A percentile compares a stretch with the other conserved stretches of the same genome.
Conservation (phyloP, 2,329 filamentous ascomycete genomes). For the Alternaria arbusti region DNA sequence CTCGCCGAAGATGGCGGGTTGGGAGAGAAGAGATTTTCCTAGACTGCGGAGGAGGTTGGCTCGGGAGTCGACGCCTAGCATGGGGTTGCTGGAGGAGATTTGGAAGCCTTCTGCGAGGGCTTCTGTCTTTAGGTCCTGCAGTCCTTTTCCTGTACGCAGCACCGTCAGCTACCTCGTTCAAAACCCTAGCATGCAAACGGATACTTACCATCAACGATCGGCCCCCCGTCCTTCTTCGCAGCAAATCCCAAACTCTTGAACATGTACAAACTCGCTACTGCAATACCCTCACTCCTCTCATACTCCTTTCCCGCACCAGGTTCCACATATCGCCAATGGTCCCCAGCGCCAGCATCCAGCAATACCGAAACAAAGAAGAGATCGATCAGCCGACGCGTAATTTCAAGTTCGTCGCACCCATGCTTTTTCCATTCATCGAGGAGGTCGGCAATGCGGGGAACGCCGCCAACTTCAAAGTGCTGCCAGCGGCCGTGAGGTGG, state of each 20-base stretch:
- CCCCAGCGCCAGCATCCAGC: conserved; percentile 85
- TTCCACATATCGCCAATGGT: conserved; percentile 87
- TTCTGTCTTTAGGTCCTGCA: conserved; percentile 74
- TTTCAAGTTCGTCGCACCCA: conserved; percentile 69
- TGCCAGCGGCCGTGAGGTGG: conserved; percentile 83
- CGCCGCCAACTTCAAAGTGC: conserved; percentile 78
- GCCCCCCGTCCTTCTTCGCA: conserved; percentile 75
- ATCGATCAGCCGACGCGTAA: conserved; percentile 75
- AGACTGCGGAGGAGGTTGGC: conserved; percentile 78
- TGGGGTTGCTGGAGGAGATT: conserved; percentile 74
- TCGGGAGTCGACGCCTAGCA: conserved; percentile 81
- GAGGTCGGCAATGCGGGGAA: conserved; percentile 72
- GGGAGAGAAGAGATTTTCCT: conserved; percentile 74
- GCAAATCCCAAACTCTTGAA: conserved; percentile 82
- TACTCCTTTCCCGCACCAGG: conserved; percentile 81
- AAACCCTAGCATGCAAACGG: not conserved
- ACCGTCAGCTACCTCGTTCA: not conserved
- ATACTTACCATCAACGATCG: conserved; percentile 73
- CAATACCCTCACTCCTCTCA: conserved; percentile 83
- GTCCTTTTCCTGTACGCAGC: conserved; percentile 56
- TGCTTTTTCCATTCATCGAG: conserved; percentile 65
- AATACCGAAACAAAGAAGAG: conserved; percentile 81
- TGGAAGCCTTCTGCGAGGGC: conserved; percentile 80
- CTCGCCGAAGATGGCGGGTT: conserved; percentile 75
- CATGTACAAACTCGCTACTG: conserved; percentile 81